Percentiles rank a stretch among this genome's conserved stretches.
Evolutionary conservation across 179 eudicot genomes (phyloP).

Genomic region (Corrigiola litoralis): DNA sequence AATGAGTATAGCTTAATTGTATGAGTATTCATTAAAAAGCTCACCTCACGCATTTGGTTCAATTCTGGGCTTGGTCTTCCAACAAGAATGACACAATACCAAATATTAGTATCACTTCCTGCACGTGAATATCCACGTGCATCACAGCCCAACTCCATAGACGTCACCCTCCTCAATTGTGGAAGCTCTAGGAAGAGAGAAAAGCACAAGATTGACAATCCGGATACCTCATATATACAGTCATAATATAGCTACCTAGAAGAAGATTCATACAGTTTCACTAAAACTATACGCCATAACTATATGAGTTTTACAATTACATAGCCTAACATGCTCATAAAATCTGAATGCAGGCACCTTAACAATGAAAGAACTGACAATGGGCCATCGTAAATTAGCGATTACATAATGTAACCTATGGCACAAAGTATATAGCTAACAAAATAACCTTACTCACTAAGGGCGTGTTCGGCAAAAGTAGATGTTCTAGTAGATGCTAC

Average conservation of each 20-base stretch:
- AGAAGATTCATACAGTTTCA: not conserved
- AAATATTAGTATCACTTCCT: conserved; percentile 49
- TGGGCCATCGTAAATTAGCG: too few species aligned
- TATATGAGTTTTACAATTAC: too few species aligned
- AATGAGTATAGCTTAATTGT: not conserved
- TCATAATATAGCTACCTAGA: not conserved
- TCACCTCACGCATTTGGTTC: conserved; percentile 85
- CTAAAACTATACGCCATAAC: too few species aligned
- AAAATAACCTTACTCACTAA: too few species aligned
- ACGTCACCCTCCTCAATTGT: conserved; percentile 80
- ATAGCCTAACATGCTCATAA: too few species aligned
- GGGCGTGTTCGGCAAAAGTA: too few species aligned
- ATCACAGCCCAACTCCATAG: conserved; percentile 87
- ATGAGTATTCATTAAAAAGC: conserved; percentile 19
- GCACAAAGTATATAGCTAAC: too few species aligned
- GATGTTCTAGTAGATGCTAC: too few species aligned
- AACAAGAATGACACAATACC: conserved; percentile 81
- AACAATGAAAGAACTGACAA: too few species aligned
- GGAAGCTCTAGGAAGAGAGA: conserved; percentile 73
- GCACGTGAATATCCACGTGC: conserved; percentile 79
- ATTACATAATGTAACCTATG: too few species aligned
- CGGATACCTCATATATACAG: too few species aligned
- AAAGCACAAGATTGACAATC: not conserved
- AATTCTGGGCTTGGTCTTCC: conserved; percentile 85
- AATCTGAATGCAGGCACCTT: too few species aligned